Percentiles rank a stretch among this genome's conserved stretches.
Conservation (phyloP, 176 grass and related monocot species). For the Avena insularis region DNA sequence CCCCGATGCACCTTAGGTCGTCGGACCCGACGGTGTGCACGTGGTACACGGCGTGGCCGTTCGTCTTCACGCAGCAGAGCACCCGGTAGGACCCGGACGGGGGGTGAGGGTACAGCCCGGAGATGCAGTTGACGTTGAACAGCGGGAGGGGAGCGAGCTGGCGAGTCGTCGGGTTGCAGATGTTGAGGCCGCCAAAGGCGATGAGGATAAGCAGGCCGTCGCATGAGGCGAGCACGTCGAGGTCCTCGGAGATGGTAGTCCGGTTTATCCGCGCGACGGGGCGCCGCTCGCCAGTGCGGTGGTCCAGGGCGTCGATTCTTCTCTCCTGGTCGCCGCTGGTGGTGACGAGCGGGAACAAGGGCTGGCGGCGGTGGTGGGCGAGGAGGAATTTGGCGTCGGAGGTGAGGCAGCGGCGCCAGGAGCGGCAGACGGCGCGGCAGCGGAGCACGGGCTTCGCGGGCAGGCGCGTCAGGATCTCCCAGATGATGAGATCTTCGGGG, state of each 20-base stretch:
- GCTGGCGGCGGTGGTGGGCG: conserved; percentile 14
- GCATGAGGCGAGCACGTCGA: not conserved
- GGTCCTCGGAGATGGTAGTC: not conserved
- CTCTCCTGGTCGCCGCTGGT: not conserved
- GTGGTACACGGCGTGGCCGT: conserved; percentile 1
- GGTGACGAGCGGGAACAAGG: not conserved
- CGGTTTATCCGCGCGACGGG: not conserved
- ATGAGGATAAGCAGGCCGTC: conserved; percentile 15
- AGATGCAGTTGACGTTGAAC: not conserved
- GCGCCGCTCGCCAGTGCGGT: not conserved
- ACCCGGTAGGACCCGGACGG: conserved; percentile 5
- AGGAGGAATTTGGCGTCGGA: conserved; percentile 8
- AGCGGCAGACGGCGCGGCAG: conserved; percentile 20
- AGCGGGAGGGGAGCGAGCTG: not conserved
- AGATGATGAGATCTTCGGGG: conserved; percentile 2
- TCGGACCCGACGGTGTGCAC: conserved; percentile 8
- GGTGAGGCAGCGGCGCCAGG: conserved; percentile 30
- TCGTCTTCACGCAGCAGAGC: conserved; percentile 3
- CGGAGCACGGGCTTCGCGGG: not conserved
- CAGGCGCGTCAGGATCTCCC: conserved; percentile 9
- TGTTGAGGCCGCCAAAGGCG: not conserved
- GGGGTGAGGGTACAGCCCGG: not conserved
- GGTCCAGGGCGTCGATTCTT: not conserved
- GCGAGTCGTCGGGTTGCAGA: conserved; percentile 12
- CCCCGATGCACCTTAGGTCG: conserved; percentile 9